These are phyloP conservation scores for Cornus kousa DNA, from an alignment of 148 eudicot genomes.

Conservation along the genomic window DNA sequence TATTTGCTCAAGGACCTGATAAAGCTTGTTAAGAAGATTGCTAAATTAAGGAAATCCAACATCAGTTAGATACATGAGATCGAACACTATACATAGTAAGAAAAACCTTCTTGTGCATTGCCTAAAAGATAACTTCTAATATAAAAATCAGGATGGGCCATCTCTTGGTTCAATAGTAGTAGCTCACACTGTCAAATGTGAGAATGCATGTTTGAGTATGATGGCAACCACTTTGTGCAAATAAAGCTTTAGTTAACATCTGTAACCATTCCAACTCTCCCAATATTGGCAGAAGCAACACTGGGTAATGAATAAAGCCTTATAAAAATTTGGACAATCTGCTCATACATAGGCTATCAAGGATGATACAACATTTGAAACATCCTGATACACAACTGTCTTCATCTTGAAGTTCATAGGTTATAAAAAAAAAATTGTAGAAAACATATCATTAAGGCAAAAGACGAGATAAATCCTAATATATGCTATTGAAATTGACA, in stretches of 20 bases:
- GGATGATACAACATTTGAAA: neutral
- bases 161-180: neutral
- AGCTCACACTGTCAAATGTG: neutral
- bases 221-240: conserved; percentile 4
- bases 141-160: conserved; percentile 4
- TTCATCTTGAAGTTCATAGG: neutral
- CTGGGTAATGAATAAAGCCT: neutral
- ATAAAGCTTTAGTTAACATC: neutral
- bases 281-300: conserved; percentile 1
- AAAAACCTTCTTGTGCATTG: neutral
- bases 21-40: neutral
- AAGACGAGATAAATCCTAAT: neutral
- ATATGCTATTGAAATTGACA: neutral
- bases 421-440: neutral
- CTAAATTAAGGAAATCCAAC: neutral
- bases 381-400: neutral
- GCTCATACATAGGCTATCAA: neutral
- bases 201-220: neutral
- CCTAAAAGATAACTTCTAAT: neutral
- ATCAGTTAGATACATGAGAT: neutral
- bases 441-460: neutral
- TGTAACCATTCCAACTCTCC: neutral
- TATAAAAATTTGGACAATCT: neutral
- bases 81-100: neutral
- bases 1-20: neutral